Conservation (phyloP, 768 basidiomycete genomes). For the Leucocoprinus sp. region DNA sequence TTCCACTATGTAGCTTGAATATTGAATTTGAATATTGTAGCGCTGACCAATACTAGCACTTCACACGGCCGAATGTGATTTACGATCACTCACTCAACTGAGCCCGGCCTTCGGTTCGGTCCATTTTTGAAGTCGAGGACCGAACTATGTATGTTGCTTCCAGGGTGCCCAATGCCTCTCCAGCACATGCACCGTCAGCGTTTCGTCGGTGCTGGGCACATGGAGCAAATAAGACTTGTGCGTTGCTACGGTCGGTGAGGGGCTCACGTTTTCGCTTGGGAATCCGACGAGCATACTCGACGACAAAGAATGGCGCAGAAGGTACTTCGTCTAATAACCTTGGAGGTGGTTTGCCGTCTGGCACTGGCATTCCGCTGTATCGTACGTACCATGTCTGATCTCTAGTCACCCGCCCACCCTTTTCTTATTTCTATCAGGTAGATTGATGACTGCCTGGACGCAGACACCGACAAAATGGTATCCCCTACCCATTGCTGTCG, state of each 20-base stretch:
- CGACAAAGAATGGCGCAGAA: conserved; percentile 21
- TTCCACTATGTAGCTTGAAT: conserved; percentile 71
- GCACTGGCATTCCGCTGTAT: conserved; percentile 39
- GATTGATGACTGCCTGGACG: conserved; percentile 70
- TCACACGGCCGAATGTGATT: too few species aligned
- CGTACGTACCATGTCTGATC: conserved; percentile 25
- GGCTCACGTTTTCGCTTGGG: conserved; percentile 24
- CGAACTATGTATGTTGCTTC: too few species aligned
- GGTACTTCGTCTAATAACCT: conserved; percentile 11
- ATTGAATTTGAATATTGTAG: too few species aligned
- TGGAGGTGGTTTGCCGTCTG: conserved; percentile 10
- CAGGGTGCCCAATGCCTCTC: too few species aligned
- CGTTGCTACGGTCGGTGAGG: conserved; percentile 37
- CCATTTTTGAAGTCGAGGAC: too few species aligned
- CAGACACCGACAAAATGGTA: conserved; percentile 93
- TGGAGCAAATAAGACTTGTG: conserved; percentile 35
- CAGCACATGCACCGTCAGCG: too few species aligned
- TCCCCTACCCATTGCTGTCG: conserved; percentile 84
- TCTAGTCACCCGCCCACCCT: not conserved
- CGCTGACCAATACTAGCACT: too few species aligned
- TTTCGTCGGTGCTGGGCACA: too few species aligned
- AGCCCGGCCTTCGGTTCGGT: too few species aligned
- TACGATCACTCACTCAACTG: too few species aligned
- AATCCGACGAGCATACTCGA: conserved; percentile 32
- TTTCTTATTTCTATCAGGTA: conserved; percentile 31